Evolutionary conservation across 371 early-diverging fungal genomes (phyloP).

Genomic region (Sporodiniella umbellata): DNA sequence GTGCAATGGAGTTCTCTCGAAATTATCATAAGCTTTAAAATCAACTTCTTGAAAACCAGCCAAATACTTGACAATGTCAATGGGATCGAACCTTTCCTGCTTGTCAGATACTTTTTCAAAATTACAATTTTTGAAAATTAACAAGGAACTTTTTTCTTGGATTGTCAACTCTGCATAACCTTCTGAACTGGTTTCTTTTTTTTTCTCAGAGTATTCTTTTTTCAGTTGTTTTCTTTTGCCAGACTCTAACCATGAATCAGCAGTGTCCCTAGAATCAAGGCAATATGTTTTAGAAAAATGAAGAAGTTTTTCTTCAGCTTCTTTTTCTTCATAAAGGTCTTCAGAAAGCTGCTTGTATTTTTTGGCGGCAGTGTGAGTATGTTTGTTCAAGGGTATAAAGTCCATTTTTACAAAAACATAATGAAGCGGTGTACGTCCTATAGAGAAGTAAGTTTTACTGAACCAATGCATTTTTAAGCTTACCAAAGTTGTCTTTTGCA

Average conservation of each 20-base stretch:
- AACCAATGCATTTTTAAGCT: constrained; percentile 5
- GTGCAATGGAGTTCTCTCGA: constrained; percentile 56
- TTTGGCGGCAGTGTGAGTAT: constrained; percentile 14
- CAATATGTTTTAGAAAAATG: constrained; percentile 1
- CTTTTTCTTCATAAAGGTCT: constrained; percentile 9
- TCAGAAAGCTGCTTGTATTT: constrained; percentile 14
- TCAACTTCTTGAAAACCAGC: constrained; percentile 10
- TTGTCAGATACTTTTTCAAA: constrained; percentile 2
- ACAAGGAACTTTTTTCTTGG: constrained; percentile 4
- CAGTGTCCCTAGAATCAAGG: neutral
- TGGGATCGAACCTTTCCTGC: constrained; percentile 44
- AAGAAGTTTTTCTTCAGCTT: constrained; percentile 9
- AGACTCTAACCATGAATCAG: constrained; percentile 4
- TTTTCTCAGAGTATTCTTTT: neutral
- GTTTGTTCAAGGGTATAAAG: constrained; percentile 41
- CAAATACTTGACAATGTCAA: constrained; percentile 52
- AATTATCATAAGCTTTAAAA: constrained; percentile 29
- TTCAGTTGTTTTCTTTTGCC: constrained; percentile 4
- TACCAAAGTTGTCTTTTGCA: constrained; percentile 44
- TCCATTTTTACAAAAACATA: constrained; percentile 41
- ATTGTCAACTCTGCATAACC: neutral
- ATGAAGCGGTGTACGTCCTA: constrained; percentile 58
- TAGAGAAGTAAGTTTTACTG: neutral
- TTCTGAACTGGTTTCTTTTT: neutral
- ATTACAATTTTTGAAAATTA: neutral